phyloP scores from a whole-genome alignment of 2,329 filamentous ascomycete species.

The Geosmithia putterillii region DNA sequence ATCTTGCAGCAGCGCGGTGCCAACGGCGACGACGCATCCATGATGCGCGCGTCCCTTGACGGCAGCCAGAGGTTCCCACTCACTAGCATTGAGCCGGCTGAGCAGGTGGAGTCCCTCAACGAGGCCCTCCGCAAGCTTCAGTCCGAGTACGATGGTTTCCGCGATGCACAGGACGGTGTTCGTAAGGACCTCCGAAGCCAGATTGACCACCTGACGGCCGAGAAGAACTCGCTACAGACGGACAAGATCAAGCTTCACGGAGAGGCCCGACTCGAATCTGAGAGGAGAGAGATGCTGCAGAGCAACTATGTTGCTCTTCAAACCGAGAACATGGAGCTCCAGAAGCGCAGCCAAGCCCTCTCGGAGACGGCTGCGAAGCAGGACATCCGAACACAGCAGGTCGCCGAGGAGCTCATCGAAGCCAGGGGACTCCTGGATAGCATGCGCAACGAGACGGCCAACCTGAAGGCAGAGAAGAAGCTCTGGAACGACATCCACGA shows the following conservation, averaged over 20 bases:
- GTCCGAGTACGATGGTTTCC: constrained; percentile 77
- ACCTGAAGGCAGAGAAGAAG: constrained; percentile 89
- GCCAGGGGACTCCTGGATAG: constrained; percentile 71
- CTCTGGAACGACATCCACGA: constrained; percentile 91
- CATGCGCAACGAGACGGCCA: constrained; percentile 79
- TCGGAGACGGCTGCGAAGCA: constrained; percentile 81
- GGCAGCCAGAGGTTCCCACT: constrained; percentile 40
- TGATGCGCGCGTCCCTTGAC: constrained; percentile 61
- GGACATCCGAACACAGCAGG: constrained; percentile 80
- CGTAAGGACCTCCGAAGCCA: constrained; percentile 75
- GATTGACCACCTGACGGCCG: constrained; percentile 65
- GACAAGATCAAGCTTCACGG: constrained; percentile 72
- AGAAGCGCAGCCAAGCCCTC: constrained; percentile 65
- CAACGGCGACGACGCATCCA: constrained; percentile 50
- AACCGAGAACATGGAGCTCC: constrained; percentile 72
- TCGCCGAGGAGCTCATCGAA: constrained; percentile 86
- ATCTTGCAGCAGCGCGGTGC: constrained; percentile 66
- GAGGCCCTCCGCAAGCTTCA: constrained; percentile 80
- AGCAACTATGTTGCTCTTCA: constrained; percentile 77
- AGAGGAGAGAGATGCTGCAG: constrained; percentile 82
- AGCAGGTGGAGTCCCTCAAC: constrained; percentile 50
- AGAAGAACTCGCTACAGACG: constrained; percentile 71
- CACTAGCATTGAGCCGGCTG: constrained; percentile 42
- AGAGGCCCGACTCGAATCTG: constrained; percentile 68
- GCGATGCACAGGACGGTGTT: constrained; percentile 73